These are phyloP conservation scores for Drechslerella coelobrocha DNA, from an alignment of 2,329 filamentous ascomycete species.

Conservation along the genomic window DNA sequence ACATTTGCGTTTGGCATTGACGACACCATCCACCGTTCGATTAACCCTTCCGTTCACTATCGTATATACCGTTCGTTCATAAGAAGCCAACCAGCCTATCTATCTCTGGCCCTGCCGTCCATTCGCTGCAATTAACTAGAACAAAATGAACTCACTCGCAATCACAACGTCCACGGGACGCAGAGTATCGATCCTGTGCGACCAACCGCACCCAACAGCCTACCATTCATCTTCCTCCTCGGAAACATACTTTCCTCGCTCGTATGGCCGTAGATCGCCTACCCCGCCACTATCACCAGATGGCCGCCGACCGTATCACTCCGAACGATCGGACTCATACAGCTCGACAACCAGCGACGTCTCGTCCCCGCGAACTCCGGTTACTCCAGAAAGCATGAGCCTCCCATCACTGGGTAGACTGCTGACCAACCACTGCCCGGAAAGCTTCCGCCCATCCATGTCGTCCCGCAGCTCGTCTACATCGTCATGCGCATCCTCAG, in stretches of 20 bases:
- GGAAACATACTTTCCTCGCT: conserved; percentile 49
- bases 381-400: conserved; percentile 53
- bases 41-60: no score
- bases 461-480: conserved; percentile 48
- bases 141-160: conserved; percentile 54
- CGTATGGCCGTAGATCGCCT: conserved; percentile 53
- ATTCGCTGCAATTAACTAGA: conserved; percentile 9
- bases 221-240: conserved; percentile 36
- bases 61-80: not conserved
- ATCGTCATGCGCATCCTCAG: conserved; percentile 49
- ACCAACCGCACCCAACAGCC: conserved; percentile 19
- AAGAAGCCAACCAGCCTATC: conserved; percentile 2
- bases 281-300: conserved; percentile 55
- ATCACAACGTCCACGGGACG: conserved; percentile 54
- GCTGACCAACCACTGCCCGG: conserved; percentile 48
- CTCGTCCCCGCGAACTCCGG: conserved; percentile 50
- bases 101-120: conserved; percentile 10
- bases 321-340: conserved; percentile 53
- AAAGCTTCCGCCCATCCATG: conserved; percentile 50
- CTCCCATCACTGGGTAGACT: conserved; percentile 54
- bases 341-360: conserved; percentile 52
- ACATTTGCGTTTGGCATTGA: not conserved
- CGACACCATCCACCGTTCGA: not conserved
- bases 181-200: conserved; percentile 55
- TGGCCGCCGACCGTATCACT: conserved; percentile 51